These are phyloP conservation scores for Barnettozyma siamensis DNA, from an alignment of 805 yeast genomes.

Conservation along the genomic window DNA sequence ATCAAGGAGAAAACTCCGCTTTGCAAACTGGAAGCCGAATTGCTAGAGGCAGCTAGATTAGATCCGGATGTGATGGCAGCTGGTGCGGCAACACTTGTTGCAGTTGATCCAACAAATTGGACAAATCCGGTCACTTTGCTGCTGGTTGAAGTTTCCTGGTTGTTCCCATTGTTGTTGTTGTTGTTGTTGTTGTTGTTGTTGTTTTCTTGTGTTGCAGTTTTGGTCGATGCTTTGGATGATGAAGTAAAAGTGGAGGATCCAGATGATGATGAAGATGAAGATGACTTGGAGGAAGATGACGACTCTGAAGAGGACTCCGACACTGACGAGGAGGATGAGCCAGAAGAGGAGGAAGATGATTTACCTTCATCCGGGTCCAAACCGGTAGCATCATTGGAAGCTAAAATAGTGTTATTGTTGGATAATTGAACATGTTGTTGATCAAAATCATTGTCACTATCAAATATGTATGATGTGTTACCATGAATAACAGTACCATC, in stretches of 20 bases:
- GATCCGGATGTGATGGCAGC: conserved; percentile 1
- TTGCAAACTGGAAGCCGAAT: background rate
- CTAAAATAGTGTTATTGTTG: conserved; percentile 55
- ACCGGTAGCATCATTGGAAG: conserved; percentile 60
- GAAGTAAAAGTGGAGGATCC: conserved; percentile 7
- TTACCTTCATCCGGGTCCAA: conserved; percentile 43
- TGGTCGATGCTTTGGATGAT: conserved; percentile 1
- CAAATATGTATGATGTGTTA: conserved; percentile 47
- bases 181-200: conserved; percentile 1
- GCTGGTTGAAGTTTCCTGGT: conserved; percentile 6
- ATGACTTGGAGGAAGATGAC: conserved; percentile 9
- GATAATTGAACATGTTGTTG: conserved; percentile 53
- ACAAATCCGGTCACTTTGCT: conserved; percentile 6
- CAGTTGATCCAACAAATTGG: conserved; percentile 2
- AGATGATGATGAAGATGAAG: conserved; percentile 11
- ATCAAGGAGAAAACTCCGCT: conserved; percentile 2
- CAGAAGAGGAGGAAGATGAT: conserved; percentile 14
- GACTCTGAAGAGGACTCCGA: conserved; percentile 11
- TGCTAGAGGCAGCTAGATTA: background rate
- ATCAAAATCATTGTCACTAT: conserved; percentile 41
- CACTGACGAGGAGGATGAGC: conserved; percentile 13
- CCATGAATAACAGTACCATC: conserved; percentile 40
- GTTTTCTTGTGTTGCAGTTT: too few species aligned
- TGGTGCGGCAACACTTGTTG: background rate
- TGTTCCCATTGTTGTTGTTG: conserved; percentile 3